Percentiles rank a stretch among this genome's conserved stretches.
phyloP scores from a whole-genome alignment of 169 alveolate species.

The Neospora caninum region DNA sequence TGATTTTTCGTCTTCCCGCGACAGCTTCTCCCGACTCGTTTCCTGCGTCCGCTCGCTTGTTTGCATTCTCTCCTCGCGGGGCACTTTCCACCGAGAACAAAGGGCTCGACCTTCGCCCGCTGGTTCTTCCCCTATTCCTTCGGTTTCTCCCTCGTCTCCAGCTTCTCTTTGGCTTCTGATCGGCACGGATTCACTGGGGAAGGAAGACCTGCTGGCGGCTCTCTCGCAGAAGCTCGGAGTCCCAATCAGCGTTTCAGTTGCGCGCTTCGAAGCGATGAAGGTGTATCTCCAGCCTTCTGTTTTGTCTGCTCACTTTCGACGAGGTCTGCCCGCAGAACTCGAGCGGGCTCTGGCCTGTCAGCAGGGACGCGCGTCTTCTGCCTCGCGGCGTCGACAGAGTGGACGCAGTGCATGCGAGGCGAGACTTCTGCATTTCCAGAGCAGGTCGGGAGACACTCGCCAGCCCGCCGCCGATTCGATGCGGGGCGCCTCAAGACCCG shows the following conservation, averaged over 20 bases:
- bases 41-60: background rate
- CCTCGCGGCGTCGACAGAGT: background rate
- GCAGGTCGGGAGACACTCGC: background rate
- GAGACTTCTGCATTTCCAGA: background rate
- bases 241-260: background rate
- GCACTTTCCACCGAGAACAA: too few species aligned
- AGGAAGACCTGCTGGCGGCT: background rate
- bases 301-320: background rate
- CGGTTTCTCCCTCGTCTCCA: background rate
- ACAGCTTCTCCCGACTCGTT: background rate
- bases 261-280: background rate
- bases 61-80: background rate
- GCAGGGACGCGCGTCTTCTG: background rate
- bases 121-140: background rate
- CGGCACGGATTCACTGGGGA: slow-evolving; percentile 22
- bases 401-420: background rate
- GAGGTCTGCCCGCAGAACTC: background rate
- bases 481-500: background rate
- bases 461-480: background rate
- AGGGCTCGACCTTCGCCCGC: background rate
- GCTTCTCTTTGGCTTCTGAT: background rate
- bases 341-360: background rate
- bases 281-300: too few species aligned
- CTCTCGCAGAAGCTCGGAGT: background rate
- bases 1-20: slow-evolving; percentile 1